Evolutionary conservation across 805 yeast genomes (phyloP).

Genomic region (Wickerhamiella cacticola): DNA sequence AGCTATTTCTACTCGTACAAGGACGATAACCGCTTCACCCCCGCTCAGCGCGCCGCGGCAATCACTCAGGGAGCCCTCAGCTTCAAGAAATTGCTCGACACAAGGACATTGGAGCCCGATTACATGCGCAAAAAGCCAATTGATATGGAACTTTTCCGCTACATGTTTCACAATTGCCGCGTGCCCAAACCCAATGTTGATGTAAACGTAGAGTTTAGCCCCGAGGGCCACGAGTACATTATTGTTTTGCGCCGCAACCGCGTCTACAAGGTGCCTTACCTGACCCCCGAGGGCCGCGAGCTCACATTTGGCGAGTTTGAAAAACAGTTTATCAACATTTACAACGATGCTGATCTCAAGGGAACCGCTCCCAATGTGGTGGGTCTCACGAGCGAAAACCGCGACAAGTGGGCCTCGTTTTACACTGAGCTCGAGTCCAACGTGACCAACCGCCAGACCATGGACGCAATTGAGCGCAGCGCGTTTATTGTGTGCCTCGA

Average conservation of each 20-base stretch:
- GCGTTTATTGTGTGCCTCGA: constrained; percentile 78
- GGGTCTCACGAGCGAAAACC: constrained; percentile 65
- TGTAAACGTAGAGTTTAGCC: constrained; percentile 40
- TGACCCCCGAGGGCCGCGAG: constrained; percentile 27
- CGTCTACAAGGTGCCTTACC: constrained; percentile 55
- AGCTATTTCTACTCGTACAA: constrained; percentile 81
- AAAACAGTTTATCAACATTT: constrained; percentile 47
- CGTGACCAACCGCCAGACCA: constrained; percentile 48
- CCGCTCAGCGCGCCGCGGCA: constrained; percentile 56
- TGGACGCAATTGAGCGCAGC: constrained; percentile 60
- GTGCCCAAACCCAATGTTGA: constrained; percentile 51
- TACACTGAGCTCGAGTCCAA: constrained; percentile 46
- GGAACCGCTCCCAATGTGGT: constrained; percentile 52
- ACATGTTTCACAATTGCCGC: constrained; percentile 83
- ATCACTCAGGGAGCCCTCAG: constrained; percentile 53
- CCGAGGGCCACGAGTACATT: constrained; percentile 48
- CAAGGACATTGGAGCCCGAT: constrained; percentile 71
- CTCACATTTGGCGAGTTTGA: constrained; percentile 33
- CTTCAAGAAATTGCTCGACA: constrained; percentile 55
- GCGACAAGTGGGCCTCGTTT: constrained; percentile 65
- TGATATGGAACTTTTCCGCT: constrained; percentile 86
- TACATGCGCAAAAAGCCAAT: constrained; percentile 63
- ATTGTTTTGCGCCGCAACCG: constrained; percentile 63
- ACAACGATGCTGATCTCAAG: constrained; percentile 32
- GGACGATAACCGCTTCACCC: constrained; percentile 37